Base-by-base conservation (phyloP, 495 filamentous ascomycete genomes). In the Penicillium verhagenii region DNA sequence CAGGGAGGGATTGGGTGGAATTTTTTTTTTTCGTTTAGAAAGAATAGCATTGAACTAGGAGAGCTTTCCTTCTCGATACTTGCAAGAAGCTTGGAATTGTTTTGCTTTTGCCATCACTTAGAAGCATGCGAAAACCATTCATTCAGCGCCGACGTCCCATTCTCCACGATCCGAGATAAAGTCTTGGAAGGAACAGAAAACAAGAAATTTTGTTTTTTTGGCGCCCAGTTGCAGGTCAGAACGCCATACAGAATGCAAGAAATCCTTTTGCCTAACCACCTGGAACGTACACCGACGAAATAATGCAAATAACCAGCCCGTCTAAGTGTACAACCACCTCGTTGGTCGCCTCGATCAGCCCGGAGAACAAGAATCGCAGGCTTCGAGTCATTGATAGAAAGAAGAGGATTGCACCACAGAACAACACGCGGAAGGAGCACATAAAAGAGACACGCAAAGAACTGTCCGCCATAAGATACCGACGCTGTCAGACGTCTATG, bases 201-300 rank as follows among this genome's bases (percentile, higher is more conserved):
- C 68, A 45, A 45, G 42, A 24, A n/a, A 16, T 26, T n/a, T 45
- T 26, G 21, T 45, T 44, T 38, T 39, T 39, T 59, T 59, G 61
- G 65, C 69, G 63, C 65, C 14, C 33, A 65, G 65, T 71, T 69
- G 73, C 65, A 76, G 72, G 68, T 75, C 74, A 75, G 73, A 79
- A 79, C 75, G 75, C 75, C 75, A 71, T 70, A 75, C 62, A 70
- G 62, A 75, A 78, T 74, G 73, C 73, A 76, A 75, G 66, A 53
- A 65, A 72, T 60, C 57, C 68, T 70, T 56, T 60, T 62, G 69
- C 61, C 68, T 70, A 60, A 61, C 11, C 53, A 60, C 53, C 56
- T 53, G 51, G 44, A 44, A 38, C 29, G 58, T 46, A 62, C 58
- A 57, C 53, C 53, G 48, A 63, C 50, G 43, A 52, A 44, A 57